Evolutionary conservation across 2,329 filamentous ascomycete genomes (phyloP).

Genomic region (Fusarium abutilonis): DNA sequence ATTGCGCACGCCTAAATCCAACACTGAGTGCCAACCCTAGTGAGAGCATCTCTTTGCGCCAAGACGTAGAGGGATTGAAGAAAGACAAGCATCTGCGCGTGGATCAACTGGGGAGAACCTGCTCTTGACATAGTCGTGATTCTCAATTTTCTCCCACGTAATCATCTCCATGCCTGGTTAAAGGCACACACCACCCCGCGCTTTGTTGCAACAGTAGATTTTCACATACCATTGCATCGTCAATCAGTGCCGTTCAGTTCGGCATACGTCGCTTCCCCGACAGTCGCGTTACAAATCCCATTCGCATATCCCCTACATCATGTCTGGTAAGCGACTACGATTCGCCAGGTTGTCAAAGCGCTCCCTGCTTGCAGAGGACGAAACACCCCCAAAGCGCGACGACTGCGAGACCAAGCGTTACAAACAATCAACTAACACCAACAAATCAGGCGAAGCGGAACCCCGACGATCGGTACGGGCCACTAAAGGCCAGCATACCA

Average conservation of each 20-base stretch:
- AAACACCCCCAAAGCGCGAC: slow-evolving; percentile 18
- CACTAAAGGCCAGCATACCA: slow-evolving; percentile 95
- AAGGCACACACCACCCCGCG: slow-evolving; percentile 40
- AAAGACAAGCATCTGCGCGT: slow-evolving; percentile 37
- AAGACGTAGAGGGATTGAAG: slow-evolving; percentile 39
- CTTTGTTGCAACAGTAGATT: slow-evolving; percentile 47
- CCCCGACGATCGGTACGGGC: slow-evolving; percentile 93
- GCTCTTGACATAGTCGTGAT: slow-evolving; percentile 50
- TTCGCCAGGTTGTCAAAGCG: slow-evolving; percentile 32
- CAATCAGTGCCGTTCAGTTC: slow-evolving; percentile 20
- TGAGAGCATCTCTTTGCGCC: slow-evolving; percentile 27
- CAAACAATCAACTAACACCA: slow-evolving; percentile 37
- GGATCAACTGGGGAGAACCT: slow-evolving; percentile 41
- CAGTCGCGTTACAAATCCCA: slow-evolving; percentile 8
- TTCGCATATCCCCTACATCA: slow-evolving; percentile 35
- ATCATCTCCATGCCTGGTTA: slow-evolving; percentile 47
- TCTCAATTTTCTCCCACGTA: slow-evolving; percentile 50
- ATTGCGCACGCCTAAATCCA: slow-evolving; percentile 11
- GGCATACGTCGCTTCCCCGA: slow-evolving; percentile 21
- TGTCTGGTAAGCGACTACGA: slow-evolving; percentile 51
- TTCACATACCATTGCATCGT: slow-evolving; percentile 29
- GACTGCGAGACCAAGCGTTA: slow-evolving; percentile 20
- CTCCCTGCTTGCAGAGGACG: slow-evolving; percentile 19
- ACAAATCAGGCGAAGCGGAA: slow-evolving; percentile 66
- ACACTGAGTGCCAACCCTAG: slow-evolving; percentile 12